Conservation (phyloP, 768 basidiomycete species). For the Rhizopogon vulgaris region DNA sequence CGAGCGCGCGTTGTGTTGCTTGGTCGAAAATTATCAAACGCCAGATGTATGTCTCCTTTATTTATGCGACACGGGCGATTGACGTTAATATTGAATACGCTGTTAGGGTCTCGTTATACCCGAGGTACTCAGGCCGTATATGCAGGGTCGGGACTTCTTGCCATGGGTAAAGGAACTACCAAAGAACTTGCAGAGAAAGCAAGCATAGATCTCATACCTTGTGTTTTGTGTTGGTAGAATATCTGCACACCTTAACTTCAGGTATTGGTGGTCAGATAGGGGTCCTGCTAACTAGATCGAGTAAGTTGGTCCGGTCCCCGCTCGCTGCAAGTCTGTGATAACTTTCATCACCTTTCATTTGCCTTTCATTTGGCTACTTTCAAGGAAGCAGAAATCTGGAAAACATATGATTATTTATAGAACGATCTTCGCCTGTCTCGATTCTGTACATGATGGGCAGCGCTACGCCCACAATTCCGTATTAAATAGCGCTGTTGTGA, state of each 20-base stretch:
- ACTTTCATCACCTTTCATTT: no score
- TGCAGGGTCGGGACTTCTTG: slow-evolving; percentile 90
- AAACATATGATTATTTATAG: neutral
- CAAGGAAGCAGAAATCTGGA: no score
- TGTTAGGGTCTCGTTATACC: slow-evolving; percentile 84
- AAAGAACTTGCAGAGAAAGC: slow-evolving; percentile 73
- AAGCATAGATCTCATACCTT: slow-evolving; percentile 28
- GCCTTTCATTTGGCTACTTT: no score
- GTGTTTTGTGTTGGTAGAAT: neutral
- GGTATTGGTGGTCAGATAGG: no score
- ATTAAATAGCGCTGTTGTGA: neutral
- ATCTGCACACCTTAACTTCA: no score
- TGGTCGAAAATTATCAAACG: slow-evolving; percentile 99
- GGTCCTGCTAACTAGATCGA: no score
- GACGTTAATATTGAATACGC: neutral
- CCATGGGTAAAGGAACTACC: slow-evolving; percentile 81
- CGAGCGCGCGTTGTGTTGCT: slow-evolving; percentile 90
- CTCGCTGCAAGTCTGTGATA: no score
- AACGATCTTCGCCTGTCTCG: neutral
- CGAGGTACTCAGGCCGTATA: slow-evolving; percentile 85
- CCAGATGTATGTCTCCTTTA: slow-evolving; percentile 58
- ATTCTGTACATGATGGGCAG: neutral
- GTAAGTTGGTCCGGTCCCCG: no score
- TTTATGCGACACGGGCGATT: neutral
- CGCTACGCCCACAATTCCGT: neutral